phyloP scores from a whole-genome alignment of 768 basidiomycete genomes.

The Pseudohyphozyma bogoriensis region DNA sequence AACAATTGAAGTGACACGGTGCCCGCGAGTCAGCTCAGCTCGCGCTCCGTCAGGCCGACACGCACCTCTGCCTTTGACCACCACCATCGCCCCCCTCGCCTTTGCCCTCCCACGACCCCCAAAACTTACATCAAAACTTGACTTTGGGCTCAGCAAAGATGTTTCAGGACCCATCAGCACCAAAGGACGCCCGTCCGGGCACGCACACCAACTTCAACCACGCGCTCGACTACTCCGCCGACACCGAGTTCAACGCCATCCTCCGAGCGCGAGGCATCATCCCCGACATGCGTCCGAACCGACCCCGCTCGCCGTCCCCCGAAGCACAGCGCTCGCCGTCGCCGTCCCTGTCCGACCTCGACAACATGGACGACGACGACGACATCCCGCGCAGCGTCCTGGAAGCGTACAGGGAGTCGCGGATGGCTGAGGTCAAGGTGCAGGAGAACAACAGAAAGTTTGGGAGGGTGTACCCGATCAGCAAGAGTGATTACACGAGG shows the following conservation, averaged over 20 bases:
- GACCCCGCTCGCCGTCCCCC: slow-evolving; percentile 19
- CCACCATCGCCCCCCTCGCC: no score
- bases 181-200: no score
- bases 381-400: slow-evolving; percentile 41
- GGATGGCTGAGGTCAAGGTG: slow-evolving; percentile 53
- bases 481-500: slow-evolving; percentile 82
- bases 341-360: slow-evolving; percentile 20
- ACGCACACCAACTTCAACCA: no score
- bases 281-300: slow-evolving; percentile 27
- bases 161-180: no score
- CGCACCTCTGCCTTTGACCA: no score
- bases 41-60: no score
- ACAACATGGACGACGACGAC: slow-evolving; percentile 29
- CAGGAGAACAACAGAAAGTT: slow-evolving; percentile 55
- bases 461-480: slow-evolving; percentile 73
- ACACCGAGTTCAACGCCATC: slow-evolving; percentile 41
- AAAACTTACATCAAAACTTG: no score
- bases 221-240: slow-evolving; percentile 20
- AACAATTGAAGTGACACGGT: no score
- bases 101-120: no score
- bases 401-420: slow-evolving; percentile 54
- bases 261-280: slow-evolving; percentile 44
- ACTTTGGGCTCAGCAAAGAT: no score
- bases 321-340: slow-evolving; percentile 16
- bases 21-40: no score